Evolutionary conservation across 2,329 filamentous ascomycete species (phyloP), one percentile per base, ranked within the genome.

Genomic region (Plectosphaerella sp.): DNA sequence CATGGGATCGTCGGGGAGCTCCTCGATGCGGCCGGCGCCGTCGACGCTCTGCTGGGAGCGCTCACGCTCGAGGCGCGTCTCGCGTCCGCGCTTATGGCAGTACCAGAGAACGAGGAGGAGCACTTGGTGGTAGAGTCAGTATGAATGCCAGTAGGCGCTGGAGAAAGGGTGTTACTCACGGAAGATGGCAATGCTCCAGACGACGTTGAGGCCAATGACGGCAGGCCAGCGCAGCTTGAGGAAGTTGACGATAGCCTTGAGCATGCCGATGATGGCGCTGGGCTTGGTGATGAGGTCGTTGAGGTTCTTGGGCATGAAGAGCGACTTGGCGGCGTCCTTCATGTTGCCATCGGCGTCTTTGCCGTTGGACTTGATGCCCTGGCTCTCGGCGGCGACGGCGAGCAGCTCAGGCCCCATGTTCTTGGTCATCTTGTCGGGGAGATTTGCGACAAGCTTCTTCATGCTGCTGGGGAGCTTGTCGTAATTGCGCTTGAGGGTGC

Each of bases 101-200:
- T 97, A 99, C 92, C 93, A 99, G 62, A 97, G 86, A 45, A 96
- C 90, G 65, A 96, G 94, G 52, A 99, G 80, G 15, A 97, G 79
- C 51, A 97, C 89, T 89, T n/a, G n/a, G 52, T 1, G 6, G 10
- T 12, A 3, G 3, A 14, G 47, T 62, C 16, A 62, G 58, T 46
- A 45, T 24, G 24, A 16, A 14, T n/a, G 28, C 43, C 18, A 33
- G n/a, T 25, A 16, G 8, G 24, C 7, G 10, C 5, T 37, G 5
- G 15, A 16, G n/a, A 49, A 37, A 15, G n/a, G 15, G 15, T 5
- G 22, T 20, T 18, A 66, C 87, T 78, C 79, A 93, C 91, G 77
- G 63, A 95, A 96, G 2, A 97, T 74, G 0, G 90, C 91, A 58
- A 97, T 75, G 57, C 89, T 94, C 84, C 95, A 90, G 15, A 97